These are phyloP conservation scores for Hawksworthiomyces lignivorus DNA, from an alignment of 2,329 filamentous ascomycete genomes.

Conservation along the genomic window DNA sequence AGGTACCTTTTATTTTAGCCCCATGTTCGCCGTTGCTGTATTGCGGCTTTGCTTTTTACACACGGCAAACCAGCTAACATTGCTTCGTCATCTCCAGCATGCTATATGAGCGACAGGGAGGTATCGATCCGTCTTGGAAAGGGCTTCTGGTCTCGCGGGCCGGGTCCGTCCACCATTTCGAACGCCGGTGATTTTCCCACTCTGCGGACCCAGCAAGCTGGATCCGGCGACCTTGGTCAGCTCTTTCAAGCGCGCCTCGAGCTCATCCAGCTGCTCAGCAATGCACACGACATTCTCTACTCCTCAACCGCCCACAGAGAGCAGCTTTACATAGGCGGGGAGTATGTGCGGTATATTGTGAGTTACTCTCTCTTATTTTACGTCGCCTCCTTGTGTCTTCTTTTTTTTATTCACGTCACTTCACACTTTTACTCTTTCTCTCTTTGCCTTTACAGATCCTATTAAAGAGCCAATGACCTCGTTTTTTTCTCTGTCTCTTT, in stretches of 20 bases:
- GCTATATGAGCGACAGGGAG: slow-evolving; percentile 59
- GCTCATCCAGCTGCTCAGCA: slow-evolving; percentile 63
- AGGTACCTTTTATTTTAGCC: not conserved
- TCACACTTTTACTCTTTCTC: too few species aligned
- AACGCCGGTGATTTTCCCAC: slow-evolving; percentile 61
- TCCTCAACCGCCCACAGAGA: slow-evolving; percentile 62
- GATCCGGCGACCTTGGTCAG: slow-evolving; percentile 58
- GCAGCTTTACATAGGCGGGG: slow-evolving; percentile 61
- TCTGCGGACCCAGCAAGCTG: slow-evolving; percentile 47
- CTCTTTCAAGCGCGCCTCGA: slow-evolving; percentile 66
- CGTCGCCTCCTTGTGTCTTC: too few species aligned
- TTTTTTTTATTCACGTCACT: too few species aligned
- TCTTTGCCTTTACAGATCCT: too few species aligned
- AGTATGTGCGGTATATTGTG: slow-evolving; percentile 64
- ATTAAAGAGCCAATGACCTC: too few species aligned
- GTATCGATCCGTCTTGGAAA: slow-evolving; percentile 65
- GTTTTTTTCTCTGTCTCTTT: too few species aligned
- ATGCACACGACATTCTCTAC: slow-evolving; percentile 67
- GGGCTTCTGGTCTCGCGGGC: slow-evolving; percentile 67
- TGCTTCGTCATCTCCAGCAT: slow-evolving; percentile 36
- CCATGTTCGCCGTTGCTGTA: too few species aligned
- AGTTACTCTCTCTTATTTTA: too few species aligned
- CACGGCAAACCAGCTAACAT: too few species aligned
- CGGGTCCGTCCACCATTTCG: slow-evolving; percentile 57
- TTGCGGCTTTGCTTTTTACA: too few species aligned